phyloP scores from a whole-genome alignment of 257 asterid species.

The Salvia hispanica region DNA sequence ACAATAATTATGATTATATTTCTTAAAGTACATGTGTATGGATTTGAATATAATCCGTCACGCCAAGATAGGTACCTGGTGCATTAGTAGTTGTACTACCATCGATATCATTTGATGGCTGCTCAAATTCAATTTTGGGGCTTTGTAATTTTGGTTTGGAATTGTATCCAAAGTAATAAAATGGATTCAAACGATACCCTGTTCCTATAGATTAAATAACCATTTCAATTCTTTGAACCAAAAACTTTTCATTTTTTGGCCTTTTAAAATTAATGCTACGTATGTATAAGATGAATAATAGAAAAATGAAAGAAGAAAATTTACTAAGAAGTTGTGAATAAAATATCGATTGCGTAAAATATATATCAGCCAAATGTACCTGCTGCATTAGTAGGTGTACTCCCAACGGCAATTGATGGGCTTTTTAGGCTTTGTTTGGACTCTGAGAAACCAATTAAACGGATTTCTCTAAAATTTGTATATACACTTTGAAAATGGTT shows the following conservation, averaged over 20 bases:
- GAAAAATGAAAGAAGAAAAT: too few species aligned
- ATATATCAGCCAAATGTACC: neutral
- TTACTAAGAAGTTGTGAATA: too few species aligned
- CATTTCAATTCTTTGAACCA: neutral
- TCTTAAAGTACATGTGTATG: neutral
- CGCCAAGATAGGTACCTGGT: neutral
- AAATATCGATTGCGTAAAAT: too few species aligned
- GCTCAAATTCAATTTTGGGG: neutral
- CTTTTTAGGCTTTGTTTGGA: neutral
- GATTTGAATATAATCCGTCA: neutral
- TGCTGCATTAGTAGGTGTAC: constrained; percentile 8
- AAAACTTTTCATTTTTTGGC: neutral
- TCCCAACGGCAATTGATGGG: neutral
- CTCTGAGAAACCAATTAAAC: constrained; percentile 33
- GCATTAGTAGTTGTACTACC: constrained; percentile 10
- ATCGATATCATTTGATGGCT: neutral
- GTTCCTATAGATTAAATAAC: neutral
- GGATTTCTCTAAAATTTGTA: neutral
- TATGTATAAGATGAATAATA: too few species aligned
- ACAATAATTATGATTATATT: too few species aligned
- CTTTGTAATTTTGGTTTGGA: neutral
- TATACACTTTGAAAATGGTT: too few species aligned
- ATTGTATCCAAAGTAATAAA: constrained; percentile 38
- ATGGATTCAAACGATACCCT: constrained; percentile 46
- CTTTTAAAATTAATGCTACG: too few species aligned